Conservation (phyloP, 371 early-diverging fungal species). For the Batkoa obscura region DNA sequence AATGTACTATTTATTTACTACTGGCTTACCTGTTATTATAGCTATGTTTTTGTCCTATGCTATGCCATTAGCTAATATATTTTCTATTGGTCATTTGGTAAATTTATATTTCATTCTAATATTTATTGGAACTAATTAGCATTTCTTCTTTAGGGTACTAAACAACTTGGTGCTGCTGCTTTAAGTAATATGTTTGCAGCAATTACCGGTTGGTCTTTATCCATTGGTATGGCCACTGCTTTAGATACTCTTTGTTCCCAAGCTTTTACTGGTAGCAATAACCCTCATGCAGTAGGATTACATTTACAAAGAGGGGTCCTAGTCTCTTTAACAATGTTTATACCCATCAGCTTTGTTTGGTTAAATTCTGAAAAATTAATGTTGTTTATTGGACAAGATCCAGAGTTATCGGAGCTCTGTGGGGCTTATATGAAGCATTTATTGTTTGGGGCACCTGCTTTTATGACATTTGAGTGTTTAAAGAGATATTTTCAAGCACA, state of each 20-base stretch:
- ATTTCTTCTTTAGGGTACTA: neutral
- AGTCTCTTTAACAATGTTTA: slow-evolving; percentile 30
- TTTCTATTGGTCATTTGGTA: neutral
- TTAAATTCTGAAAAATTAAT: slow-evolving; percentile 34
- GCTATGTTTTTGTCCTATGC: neutral
- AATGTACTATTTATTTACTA: neutral
- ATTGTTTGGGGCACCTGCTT: slow-evolving; percentile 52
- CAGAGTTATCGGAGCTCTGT: slow-evolving; percentile 18
- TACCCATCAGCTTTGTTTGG: slow-evolving; percentile 61
- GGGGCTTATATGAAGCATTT: slow-evolving; percentile 44
- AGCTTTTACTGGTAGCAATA: slow-evolving; percentile 49
- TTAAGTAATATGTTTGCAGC: slow-evolving; percentile 30
- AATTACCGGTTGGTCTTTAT: slow-evolving; percentile 64
- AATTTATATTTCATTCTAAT: no score
- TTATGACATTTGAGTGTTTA: slow-evolving; percentile 53
- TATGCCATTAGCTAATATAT: neutral
- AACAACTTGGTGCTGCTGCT: slow-evolving; percentile 8
- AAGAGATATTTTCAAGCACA: slow-evolving; percentile 67
- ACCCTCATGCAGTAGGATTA: slow-evolving; percentile 49
- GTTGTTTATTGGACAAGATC: slow-evolving; percentile 29
- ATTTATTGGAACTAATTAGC: slow-evolving; percentile 4
- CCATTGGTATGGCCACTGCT: slow-evolving; percentile 58
- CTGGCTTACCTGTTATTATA: neutral
- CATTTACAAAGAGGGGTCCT: slow-evolving; percentile 69
- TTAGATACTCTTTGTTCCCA: slow-evolving; percentile 82